Base-by-base conservation (phyloP, 2,329 filamentous ascomycete genomes). In the Pseudohalonectria lignicola region DNA sequence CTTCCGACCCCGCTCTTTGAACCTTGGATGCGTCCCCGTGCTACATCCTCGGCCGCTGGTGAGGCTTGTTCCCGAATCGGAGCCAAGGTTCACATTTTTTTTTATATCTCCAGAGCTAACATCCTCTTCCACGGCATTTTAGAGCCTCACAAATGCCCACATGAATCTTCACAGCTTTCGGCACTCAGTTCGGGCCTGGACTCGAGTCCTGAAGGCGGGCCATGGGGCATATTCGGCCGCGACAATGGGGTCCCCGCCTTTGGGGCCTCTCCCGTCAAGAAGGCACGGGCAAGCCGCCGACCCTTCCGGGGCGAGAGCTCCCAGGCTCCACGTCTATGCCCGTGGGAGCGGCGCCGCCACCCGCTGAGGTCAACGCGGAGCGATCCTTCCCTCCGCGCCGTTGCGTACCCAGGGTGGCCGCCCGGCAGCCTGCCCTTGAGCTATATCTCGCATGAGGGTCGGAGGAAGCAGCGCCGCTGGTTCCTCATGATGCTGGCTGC, bases 401-500 rank as follows among this genome's bases (percentile, higher is more conserved):
- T 49, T 26, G 47, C 44, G 1, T 25, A 36, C 3, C n/a, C n/a
- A 15, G 15, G 31, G 9, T 13, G 15, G 19, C 28, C 37, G 26
- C 36, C 29, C 9, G 31, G 31, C 13, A 32, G 29, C 9, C 41
- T 46, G 34, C 48, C 43, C 8, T 31, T 45, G 18, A 45, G 43
- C 4, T 54, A 52, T 32, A 36, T 58, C 13, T 52, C 53, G 2
- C 46, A 39, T 29, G 47, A 54, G 16, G 45, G 49, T 1, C 48
- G 59, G 12, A 43, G 44, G 13, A 54, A 53, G 11, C 60, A 61
- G 15, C 49, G 46, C 3, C 39, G 42, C 0, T 60, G 63, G 37
- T 72, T 69, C 44, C 46, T 53, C 8, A 31, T 49, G 11, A 59
- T 69, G 43, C 47, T 61, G 32, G 21, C 52, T 1, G 34, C 67